Evolutionary conservation across 805 yeast species (phyloP).

Genomic region (Peterozyma toletana): DNA sequence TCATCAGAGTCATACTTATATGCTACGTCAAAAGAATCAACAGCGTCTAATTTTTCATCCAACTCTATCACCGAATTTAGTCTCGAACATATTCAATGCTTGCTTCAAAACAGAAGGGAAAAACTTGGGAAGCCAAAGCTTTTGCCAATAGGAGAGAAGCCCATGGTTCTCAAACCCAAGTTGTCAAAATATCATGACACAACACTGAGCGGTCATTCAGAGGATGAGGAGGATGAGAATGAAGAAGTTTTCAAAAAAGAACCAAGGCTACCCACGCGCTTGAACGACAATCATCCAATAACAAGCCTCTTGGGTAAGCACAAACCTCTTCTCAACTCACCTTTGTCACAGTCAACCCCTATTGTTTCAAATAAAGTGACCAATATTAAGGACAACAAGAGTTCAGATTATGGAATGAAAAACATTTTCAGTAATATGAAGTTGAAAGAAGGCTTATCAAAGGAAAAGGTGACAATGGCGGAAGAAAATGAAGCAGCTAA

Average conservation of each 20-base stretch:
- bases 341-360: conserved; percentile 9
- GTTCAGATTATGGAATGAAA: background rate
- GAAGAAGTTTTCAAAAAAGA: background rate
- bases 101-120: conserved; percentile 1
- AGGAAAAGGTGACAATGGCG: too few species aligned
- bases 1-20: conserved; percentile 4
- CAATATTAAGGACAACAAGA: background rate
- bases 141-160: background rate
- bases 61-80: background rate
- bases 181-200: background rate
- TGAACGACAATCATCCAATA: background rate
- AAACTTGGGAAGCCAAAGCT: background rate
- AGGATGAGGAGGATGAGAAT: background rate
- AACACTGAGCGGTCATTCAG: background rate
- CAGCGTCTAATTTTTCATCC: background rate
- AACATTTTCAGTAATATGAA: too few species aligned
- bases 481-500: too few species aligned
- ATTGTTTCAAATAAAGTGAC: background rate
- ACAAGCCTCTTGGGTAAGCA: conserved; percentile 1
- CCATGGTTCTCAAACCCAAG: background rate
- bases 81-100: conserved; percentile 1
- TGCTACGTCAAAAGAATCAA: conserved; percentile 4
- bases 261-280: background rate
- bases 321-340: conserved; percentile 1
- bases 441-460: too few species aligned